Base-by-base conservation (phyloP, 2,329 filamentous ascomycete species). In the Trichoderma atrobrunneum region DNA sequence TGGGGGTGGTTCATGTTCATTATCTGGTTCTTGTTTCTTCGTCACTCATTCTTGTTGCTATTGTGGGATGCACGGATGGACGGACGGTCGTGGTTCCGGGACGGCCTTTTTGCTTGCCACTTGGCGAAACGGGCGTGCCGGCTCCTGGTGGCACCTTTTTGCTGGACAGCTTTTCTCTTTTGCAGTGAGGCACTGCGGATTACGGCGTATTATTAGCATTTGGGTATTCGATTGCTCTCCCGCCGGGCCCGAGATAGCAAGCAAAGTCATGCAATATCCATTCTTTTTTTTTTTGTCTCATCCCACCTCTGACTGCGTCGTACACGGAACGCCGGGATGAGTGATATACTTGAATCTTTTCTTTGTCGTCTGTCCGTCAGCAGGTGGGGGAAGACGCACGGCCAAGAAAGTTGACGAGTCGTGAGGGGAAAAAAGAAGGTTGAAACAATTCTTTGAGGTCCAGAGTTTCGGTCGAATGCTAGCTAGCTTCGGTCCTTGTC, bases 291-390 rank as follows among this genome's bases (percentile, higher is more conserved):
- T 43, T 43, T 43, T n/a, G 39, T 43, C 28, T 56, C 7, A 12
- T 28, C 51, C 74, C 68, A 59, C 24, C 56, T 63, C 60, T 32
- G 30, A 32, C 30, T 69, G 26, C 34, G 3, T 69, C 24, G 56
- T 30, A 30, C 66, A 60, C 66, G 66, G 66, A 61, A 69, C 56
- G 66, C 59, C 56, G 66, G 66, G 66, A 48, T 59, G 56, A 32
- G 66, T 60, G 66, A 69, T 59, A 69, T 69, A 60, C 26, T 57
- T 54, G n/a, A 28, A 28, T 57, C 26, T 21, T 21, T 34, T 21
- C 2, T 32, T n/a, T 34, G 30, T 30, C 32, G 28, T 11, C 32
- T 59, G n/a, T 14, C 32, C 39, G 65, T 60, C 66, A 69, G 66
- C 56, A 48, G 66, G 66, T 69, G 66, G 66, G 54, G 65, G 26